phyloP scores from a whole-genome alignment of 768 basidiomycete genomes.

The Polyporus arcularius region DNA sequence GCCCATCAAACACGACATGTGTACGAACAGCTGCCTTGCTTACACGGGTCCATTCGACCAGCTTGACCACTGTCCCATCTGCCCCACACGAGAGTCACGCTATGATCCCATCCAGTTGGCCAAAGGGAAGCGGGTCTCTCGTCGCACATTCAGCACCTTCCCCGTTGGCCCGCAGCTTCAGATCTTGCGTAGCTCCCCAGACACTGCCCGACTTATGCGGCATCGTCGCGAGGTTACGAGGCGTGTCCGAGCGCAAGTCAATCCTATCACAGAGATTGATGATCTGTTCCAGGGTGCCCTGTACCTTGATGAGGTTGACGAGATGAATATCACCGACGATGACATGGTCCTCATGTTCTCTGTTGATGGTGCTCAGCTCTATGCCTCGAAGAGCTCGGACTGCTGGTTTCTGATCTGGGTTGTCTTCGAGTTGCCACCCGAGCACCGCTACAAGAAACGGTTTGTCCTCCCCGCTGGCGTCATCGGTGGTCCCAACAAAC shows the following conservation, averaged over 20 bases:
- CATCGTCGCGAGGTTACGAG: no score
- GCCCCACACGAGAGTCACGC: neutral
- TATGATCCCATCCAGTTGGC: constrained; percentile 19
- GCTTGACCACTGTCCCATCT: constrained; percentile 30
- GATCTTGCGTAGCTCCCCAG: no score
- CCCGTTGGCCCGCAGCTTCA: no score
- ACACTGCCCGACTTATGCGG: no score
- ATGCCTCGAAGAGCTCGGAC: constrained; percentile 32
- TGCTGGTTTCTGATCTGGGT: constrained; percentile 37
- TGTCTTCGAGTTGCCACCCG: constrained; percentile 24
- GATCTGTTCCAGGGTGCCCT: constrained; percentile 27
- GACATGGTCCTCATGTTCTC: constrained; percentile 29
- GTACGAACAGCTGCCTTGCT: constrained; percentile 39
- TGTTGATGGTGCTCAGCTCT: constrained; percentile 32
- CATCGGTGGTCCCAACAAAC: constrained; percentile 34
- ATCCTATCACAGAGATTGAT: constrained; percentile 28
- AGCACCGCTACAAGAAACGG: constrained; percentile 31
- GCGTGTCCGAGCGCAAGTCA: neutral
- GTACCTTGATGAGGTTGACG: constrained; percentile 26
- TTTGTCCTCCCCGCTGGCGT: constrained; percentile 30
- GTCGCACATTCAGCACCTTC: neutral
- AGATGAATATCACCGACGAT: constrained; percentile 21
- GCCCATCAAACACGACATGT: constrained; percentile 42
- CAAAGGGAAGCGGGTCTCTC: neutral
- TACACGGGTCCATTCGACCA: constrained; percentile 39